Evolutionary conservation across 129 eudicot genomes (phyloP), one percentile per base, ranked within the genome.

Genomic region (Escallonia rubra): DNA sequence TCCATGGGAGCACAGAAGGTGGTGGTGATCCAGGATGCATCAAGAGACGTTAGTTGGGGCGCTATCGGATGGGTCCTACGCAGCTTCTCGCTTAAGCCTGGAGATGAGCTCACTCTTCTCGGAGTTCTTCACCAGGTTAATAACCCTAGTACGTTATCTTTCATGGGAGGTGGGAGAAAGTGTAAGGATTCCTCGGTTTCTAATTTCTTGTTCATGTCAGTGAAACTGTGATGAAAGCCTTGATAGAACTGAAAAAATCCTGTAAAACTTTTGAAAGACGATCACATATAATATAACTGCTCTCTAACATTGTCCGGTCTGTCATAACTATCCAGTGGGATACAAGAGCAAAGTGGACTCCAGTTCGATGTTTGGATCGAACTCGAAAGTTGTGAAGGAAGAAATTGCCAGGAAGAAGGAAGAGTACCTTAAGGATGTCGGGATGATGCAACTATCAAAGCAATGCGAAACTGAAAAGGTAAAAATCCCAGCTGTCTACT

Each of bases 51-150:
- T 45, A 86, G 82, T 67, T 83, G 81, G 80, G 75, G 60, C 50
- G 80, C 78, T 65, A 75, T 86, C 53, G 63, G 78, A 72, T 69
- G 43, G 71, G 54, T 69, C 61, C 71, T 65, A 4, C 72, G 59
- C 15, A 77, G 78, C 53, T 68, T 83, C 71, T 70, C 74, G 4
- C 56, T 80, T 40, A 66, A 52, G 70, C 72, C 82, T 69, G 86
- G 89, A 51, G 87, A 82, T n/a, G 82, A 82, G 59, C 76, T 86
- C 74, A 72, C 67, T 3, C 84, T 86, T 61, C 78, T 86, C 57
- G 89, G 89, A 69, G 80, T 86, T 61, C 74, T 83, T 67, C 86
- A 75, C 34, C 80, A 74, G 68, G 75, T 59, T 82, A 66, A 73
- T 71, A 80, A 78, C 57, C 84, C 81, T 72, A 15, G 84, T 82